Evolutionary conservation across 192 early-diverging fungal genomes (phyloP).

Genomic region (Lobulomyces angularis): DNA sequence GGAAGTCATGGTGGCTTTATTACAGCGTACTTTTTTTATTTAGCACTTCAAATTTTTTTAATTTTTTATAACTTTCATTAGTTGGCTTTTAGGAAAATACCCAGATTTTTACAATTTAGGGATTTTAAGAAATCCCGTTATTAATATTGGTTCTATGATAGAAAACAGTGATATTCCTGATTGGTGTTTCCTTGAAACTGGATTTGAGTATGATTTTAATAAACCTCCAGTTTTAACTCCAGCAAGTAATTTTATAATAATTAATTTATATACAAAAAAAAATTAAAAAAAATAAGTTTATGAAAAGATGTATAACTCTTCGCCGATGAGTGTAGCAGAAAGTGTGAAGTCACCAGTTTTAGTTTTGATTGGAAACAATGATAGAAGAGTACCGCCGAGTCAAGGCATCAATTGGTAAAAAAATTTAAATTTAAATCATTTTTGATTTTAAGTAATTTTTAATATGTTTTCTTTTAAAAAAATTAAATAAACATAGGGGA

Average conservation of each 20-base stretch:
- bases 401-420: slow-evolving; percentile 40
- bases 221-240: slow-evolving; percentile 40
- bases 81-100: slow-evolving; percentile 4
- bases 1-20: slow-evolving; percentile 66
- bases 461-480: no score
- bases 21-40: slow-evolving; percentile 41
- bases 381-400: slow-evolving; percentile 60
- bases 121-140: slow-evolving; percentile 63
- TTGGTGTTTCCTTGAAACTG: slow-evolving; percentile 63
- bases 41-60: slow-evolving; percentile 21
- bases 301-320: slow-evolving; percentile 36
- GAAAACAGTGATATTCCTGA: slow-evolving; percentile 56
- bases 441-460: no score
- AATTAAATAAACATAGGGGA: no score
- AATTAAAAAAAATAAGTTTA: no score
- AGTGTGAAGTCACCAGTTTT: slow-evolving; percentile 50
- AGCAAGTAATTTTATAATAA: no score
- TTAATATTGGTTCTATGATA: slow-evolving; percentile 44
- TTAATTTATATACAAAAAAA: no score
- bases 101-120: slow-evolving; percentile 49
- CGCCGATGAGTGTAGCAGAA: slow-evolving; percentile 41
- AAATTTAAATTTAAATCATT: no score
- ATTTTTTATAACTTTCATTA: background rate
- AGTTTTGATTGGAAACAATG: slow-evolving; percentile 49
- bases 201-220: slow-evolving; percentile 37